phyloP scores from a whole-genome alignment of 768 basidiomycete genomes.

The Collybia sp. region DNA sequence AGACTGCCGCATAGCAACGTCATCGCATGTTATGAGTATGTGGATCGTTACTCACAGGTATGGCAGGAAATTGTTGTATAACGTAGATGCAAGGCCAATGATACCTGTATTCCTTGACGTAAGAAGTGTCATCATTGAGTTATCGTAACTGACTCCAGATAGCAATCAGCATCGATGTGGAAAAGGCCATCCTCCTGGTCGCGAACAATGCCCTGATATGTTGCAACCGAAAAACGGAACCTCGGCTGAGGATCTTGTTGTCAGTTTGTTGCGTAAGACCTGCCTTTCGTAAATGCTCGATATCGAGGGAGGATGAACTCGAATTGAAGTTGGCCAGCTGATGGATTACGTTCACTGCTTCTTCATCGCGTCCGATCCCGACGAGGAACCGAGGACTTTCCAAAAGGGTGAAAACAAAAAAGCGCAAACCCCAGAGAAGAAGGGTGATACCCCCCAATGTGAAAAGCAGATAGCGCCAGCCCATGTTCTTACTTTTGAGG shows the following conservation, averaged over 20 bases:
- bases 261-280: slow-evolving; percentile 7
- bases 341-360: slow-evolving; percentile 56
- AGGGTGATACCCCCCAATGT: slow-evolving; percentile 68
- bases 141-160: slow-evolving; percentile 29
- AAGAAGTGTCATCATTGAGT: not conserved
- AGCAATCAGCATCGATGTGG: slow-evolving; percentile 54
- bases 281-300: slow-evolving; percentile 38
- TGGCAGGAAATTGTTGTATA: slow-evolving; percentile 49
- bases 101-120: slow-evolving; percentile 33
- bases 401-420: slow-evolving; percentile 57
- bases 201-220: slow-evolving; percentile 57
- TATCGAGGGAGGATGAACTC: slow-evolving; percentile 36
- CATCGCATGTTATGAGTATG: not conserved
- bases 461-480: slow-evolving; percentile 72
- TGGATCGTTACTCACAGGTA: slow-evolving; percentile 13
- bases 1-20: slow-evolving; percentile 32
- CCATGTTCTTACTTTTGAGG: slow-evolving; percentile 46
- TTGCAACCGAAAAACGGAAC: slow-evolving; percentile 21
- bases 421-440: slow-evolving; percentile 51
- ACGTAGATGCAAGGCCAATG: slow-evolving; percentile 69
- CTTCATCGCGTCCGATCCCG: slow-evolving; percentile 53
- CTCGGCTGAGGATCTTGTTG: slow-evolving; percentile 25
- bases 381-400: slow-evolving; percentile 69
- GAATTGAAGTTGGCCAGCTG: slow-evolving; percentile 57
- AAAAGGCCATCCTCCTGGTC: slow-evolving; percentile 54